Evolutionary conservation across 352 stramenopile species (phyloP).

Genomic region (Globisporangium cystogenes): DNA sequence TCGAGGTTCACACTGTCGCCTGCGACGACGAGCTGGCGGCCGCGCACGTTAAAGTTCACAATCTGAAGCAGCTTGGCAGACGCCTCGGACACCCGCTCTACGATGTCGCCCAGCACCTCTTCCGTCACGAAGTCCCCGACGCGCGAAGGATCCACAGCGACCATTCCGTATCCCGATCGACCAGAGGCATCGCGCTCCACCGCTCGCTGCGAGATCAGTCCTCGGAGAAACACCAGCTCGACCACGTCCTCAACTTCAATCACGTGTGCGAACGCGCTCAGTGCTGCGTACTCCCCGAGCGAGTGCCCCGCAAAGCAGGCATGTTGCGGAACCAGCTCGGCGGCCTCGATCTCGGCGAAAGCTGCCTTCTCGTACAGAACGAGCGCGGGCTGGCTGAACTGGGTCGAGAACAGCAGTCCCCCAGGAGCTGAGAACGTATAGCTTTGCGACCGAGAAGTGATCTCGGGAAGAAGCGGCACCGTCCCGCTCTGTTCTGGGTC

Average conservation of each 20-base stretch:
- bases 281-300: slow-evolving; percentile 83
- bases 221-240: slow-evolving; percentile 82
- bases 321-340: slow-evolving; percentile 67
- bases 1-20: slow-evolving; percentile 81
- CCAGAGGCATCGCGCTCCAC: slow-evolving; percentile 50
- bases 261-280: slow-evolving; percentile 72
- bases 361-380: slow-evolving; percentile 83
- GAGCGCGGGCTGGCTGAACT: slow-evolving; percentile 82
- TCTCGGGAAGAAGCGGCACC: slow-evolving; percentile 69
- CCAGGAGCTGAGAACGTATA: slow-evolving; percentile 77
- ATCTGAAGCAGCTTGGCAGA: slow-evolving; percentile 79
- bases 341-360: slow-evolving; percentile 75
- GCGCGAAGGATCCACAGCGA: slow-evolving; percentile 76
- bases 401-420: slow-evolving; percentile 79
- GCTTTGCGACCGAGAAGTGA: slow-evolving; percentile 73
- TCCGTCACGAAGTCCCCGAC: slow-evolving; percentile 71
- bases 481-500: slow-evolving; percentile 48
- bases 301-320: slow-evolving; percentile 82
- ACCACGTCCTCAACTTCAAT: slow-evolving; percentile 67
- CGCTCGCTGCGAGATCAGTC: slow-evolving; percentile 58
- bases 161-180: slow-evolving; percentile 85
- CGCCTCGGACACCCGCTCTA: slow-evolving; percentile 51
- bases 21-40: slow-evolving; percentile 81
- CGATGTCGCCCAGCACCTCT: slow-evolving; percentile 56
- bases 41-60: slow-evolving; percentile 87